A percentile compares a stretch with the other conserved stretches of the same genome.
These are phyloP conservation scores for Saccharomycopsis sp. DNA, from an alignment of 805 yeast genomes.

Conservation along the genomic window DNA sequence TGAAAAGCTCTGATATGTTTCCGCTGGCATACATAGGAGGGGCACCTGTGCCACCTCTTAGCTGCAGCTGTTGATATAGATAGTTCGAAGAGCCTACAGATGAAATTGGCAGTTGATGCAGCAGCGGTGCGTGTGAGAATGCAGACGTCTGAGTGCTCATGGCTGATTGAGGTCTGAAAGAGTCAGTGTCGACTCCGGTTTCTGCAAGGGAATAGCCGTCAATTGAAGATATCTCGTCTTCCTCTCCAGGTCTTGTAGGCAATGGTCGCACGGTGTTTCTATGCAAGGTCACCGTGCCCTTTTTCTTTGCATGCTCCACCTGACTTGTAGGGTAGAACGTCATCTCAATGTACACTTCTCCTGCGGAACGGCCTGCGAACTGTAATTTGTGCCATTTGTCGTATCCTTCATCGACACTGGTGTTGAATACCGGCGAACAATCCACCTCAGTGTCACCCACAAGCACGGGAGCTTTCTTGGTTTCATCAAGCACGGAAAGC, in stretches of 20 bases:
- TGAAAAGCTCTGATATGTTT: neutral
- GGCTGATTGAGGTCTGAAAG: neutral
- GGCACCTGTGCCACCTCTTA: neutral
- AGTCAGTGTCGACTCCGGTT: neutral
- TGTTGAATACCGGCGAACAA: slow-evolving; percentile 62
- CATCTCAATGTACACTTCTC: slow-evolving; percentile 84
- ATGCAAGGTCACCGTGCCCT: slow-evolving; percentile 15
- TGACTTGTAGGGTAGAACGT: slow-evolving; percentile 67
- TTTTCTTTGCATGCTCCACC: slow-evolving; percentile 9
- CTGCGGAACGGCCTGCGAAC: slow-evolving; percentile 70
- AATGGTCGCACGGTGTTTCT: slow-evolving; percentile 18
- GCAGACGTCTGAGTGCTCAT: neutral
- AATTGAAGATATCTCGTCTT: neutral
- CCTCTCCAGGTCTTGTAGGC: slow-evolving; percentile 17
- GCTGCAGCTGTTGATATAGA: neutral
- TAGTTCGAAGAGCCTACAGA: neutral
- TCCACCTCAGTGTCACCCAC: slow-evolving; percentile 80
- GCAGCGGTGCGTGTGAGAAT: neutral
- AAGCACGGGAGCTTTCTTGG: slow-evolving; percentile 77
- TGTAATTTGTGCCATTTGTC: slow-evolving; percentile 79
- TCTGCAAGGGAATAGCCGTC: neutral
- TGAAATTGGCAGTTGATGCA: neutral
- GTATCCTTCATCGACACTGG: slow-evolving; percentile 63
- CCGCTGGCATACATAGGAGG: neutral
- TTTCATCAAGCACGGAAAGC: slow-evolving; percentile 76